Conservation (phyloP, 2,329 filamentous ascomycete species). For the Alternaria sp. region DNA sequence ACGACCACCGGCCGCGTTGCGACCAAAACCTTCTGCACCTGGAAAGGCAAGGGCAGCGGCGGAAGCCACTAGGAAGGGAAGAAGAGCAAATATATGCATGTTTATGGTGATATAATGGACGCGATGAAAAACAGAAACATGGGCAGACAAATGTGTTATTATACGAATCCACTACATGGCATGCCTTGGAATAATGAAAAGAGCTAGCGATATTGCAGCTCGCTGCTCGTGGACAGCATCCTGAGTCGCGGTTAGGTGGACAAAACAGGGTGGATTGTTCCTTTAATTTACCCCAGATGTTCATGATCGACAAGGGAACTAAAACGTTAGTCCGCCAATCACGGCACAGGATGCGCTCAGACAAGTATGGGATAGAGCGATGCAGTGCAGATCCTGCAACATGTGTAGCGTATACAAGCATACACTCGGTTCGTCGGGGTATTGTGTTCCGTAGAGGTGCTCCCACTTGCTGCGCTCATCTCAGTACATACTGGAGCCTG, state of each 20-base stretch:
- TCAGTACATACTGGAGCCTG: constrained; percentile 15
- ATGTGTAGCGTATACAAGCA: neutral
- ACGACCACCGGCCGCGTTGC: constrained; percentile 57
- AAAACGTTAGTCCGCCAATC: constrained; percentile 25
- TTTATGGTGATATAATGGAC: neutral
- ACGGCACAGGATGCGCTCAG: neutral
- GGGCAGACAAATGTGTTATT: neutral
- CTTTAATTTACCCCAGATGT: constrained; percentile 20
- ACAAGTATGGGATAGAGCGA: neutral
- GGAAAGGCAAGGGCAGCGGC: constrained; percentile 54
- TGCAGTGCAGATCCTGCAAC: neutral
- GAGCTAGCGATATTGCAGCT: neutral
- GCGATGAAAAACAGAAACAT: neutral
- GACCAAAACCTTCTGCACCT: constrained; percentile 61
- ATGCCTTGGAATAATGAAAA: neutral
- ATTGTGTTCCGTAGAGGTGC: neutral
- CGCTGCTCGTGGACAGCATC: neutral
- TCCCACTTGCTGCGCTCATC: neutral
- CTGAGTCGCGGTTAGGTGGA: neutral
- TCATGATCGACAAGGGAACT: constrained; percentile 16
- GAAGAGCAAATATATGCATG: constrained; percentile 26
- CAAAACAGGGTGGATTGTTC: constrained; percentile 9
- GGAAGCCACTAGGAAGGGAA: constrained; percentile 28
- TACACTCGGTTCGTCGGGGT: neutral
- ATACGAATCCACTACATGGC: neutral